Percentiles rank a stretch among this genome's conserved stretches.
These are phyloP conservation scores for Juncus inflexus DNA, from an alignment of 176 grass and related monocot genomes.

Conservation along the genomic window DNA sequence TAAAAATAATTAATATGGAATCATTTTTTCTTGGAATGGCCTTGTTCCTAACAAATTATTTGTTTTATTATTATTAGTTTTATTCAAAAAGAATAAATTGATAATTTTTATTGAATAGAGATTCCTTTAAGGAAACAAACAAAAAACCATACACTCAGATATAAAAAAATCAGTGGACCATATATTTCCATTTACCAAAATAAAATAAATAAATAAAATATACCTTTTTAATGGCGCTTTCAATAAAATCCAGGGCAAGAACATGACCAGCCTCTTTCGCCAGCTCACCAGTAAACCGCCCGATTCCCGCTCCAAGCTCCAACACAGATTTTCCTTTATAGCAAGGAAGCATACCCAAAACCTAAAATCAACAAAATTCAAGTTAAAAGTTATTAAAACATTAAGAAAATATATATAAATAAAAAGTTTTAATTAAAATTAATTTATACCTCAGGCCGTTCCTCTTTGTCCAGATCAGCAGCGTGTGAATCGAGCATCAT, in stretches of 20 bases:
- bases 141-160: constrained; percentile 2
- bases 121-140: neutral
- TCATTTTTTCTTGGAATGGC: neutral
- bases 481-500: constrained; percentile 99
- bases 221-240: constrained; percentile 97
- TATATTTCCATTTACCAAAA: neutral
- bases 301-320: constrained; percentile 91
- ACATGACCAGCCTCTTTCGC: constrained; percentile 81
- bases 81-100: neutral
- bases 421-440: neutral
- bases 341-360: constrained; percentile 72
- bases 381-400: constrained; percentile 20
- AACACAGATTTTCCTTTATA: constrained; percentile 73
- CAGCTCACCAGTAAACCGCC: constrained; percentile 87
- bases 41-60: neutral
- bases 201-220: constrained; percentile 7
- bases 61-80: neutral
- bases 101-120: constrained; percentile 4
- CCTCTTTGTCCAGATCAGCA: constrained; percentile 85
- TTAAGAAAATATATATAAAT: neutral
- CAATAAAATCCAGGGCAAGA: constrained; percentile 95
- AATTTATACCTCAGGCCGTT: constrained; percentile 72
- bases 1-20: neutral
- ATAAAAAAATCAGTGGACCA: neutral
- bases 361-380: constrained; percentile 30